phyloP scores from a whole-genome alignment of 2,329 filamentous ascomycete species.

The Rutstroemia sp. region DNA sequence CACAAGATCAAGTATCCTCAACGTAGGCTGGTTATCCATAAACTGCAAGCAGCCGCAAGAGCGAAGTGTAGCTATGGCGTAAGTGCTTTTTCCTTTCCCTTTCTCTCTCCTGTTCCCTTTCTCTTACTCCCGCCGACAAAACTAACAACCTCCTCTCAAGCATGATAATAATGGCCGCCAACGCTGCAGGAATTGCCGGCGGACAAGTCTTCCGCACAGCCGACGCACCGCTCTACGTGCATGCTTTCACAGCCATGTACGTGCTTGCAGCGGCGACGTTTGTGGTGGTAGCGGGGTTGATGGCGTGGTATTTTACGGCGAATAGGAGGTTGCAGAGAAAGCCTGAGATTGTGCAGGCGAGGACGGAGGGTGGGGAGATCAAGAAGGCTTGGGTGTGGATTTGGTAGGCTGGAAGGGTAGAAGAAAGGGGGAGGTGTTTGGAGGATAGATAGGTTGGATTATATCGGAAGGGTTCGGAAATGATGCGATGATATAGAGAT shows the following conservation, averaged over 20 bases:
- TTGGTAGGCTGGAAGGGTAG: neutral
- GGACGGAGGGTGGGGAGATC: neutral
- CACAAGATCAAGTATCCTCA: slow-evolving; percentile 13
- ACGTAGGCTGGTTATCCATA: slow-evolving; percentile 26
- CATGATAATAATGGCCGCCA: slow-evolving; percentile 29
- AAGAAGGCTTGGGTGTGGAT: neutral
- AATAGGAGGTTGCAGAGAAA: neutral
- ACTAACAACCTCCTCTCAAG: slow-evolving; percentile 14
- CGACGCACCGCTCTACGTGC: slow-evolving; percentile 24
- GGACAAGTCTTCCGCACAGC: slow-evolving; percentile 26
- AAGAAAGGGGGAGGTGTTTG: too few species aligned
- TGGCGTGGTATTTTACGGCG: neutral
- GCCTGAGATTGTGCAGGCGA: neutral
- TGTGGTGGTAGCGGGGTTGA: neutral
- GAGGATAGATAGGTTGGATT: too few species aligned
- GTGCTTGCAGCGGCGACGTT: neutral
- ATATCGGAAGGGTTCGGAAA: too few species aligned
- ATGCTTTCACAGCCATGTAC: slow-evolving; percentile 3
- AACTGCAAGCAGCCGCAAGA: slow-evolving; percentile 27
- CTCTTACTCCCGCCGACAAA: neutral
- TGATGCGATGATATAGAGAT: too few species aligned
- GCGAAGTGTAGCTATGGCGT: slow-evolving; percentile 27
- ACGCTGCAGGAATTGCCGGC: slow-evolving; percentile 22
- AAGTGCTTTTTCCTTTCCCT: neutral
- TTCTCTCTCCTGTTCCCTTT: neutral